A percentile compares a stretch with the other conserved stretches of the same genome.
Conservation (phyloP, 78 protist genomes). For the Creolimax fragrantissima region DNA sequence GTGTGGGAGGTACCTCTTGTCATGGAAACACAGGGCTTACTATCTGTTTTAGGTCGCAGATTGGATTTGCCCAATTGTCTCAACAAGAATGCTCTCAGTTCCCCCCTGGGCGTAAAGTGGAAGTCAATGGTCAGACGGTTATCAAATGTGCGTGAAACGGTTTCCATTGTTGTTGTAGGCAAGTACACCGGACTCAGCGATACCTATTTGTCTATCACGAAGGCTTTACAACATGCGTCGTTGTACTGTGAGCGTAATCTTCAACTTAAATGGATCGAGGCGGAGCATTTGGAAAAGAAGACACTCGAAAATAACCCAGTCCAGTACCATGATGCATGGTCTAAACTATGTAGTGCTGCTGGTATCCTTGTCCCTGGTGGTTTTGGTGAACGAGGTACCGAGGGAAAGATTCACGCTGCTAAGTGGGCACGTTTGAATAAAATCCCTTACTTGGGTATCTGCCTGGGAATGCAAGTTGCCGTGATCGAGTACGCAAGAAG, state of each 20-base stretch:
- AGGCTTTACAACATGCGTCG: slow-evolving; percentile 77
- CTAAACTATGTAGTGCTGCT: slow-evolving; percentile 18
- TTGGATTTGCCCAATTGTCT: not conserved
- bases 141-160: not conserved
- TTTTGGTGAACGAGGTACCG: slow-evolving; percentile 90
- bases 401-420: slow-evolving; percentile 75
- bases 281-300: slow-evolving; percentile 6
- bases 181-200: slow-evolving; percentile 86
- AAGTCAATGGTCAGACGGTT: not conserved
- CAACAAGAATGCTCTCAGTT: not conserved
- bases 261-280: slow-evolving; percentile 37
- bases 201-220: slow-evolving; percentile 74
- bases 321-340: slow-evolving; percentile 24
- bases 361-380: slow-evolving; percentile 98
- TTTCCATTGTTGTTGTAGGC: slow-evolving; percentile 73
- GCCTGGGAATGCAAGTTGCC: slow-evolving; percentile 90
- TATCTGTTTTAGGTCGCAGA: not conserved
- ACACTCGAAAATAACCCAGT: not conserved
- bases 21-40: slow-evolving; percentile 38
- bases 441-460: slow-evolving; percentile 85
- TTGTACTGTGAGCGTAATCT: slow-evolving; percentile 52
- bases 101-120: not conserved
- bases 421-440: slow-evolving; percentile 66
- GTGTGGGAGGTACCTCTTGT: slow-evolving; percentile 82
- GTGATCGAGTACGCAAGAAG: slow-evolving; percentile 73